Evolutionary conservation across 2,329 filamentous ascomycete species (phyloP).

Genomic region (Myriosclerotinia curreyana): DNA sequence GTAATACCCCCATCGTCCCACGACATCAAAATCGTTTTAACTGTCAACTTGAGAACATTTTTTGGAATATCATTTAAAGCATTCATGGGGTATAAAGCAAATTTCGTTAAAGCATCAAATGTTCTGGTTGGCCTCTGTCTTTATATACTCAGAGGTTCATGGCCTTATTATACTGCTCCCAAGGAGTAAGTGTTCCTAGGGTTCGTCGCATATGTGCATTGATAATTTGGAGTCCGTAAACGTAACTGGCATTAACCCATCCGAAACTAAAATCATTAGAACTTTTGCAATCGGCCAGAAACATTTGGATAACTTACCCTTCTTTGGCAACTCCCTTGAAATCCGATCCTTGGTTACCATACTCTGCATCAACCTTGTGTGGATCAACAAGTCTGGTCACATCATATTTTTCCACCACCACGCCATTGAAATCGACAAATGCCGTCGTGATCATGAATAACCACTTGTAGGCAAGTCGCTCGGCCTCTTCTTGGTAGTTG

Average conservation of each 20-base stretch:
- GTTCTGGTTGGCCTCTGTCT: background rate
- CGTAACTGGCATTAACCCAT: conserved; percentile 98
- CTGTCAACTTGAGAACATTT: background rate
- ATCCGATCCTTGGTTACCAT: conserved; percentile 92
- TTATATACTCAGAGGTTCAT: conserved; percentile 19
- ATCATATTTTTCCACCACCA: conserved; percentile 98
- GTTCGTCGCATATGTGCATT: conserved; percentile 87
- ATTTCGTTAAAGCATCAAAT: conserved; percentile 9
- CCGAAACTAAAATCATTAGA: conserved; percentile 66
- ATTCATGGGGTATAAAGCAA: conserved; percentile 15
- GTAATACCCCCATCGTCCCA: background rate
- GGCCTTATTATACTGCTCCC: conserved; percentile 30
- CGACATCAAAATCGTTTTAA: background rate
- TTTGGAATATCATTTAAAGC: background rate
- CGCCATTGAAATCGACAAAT: conserved; percentile 97
- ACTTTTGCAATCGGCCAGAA: conserved; percentile 2
- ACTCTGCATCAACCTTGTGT: conserved; percentile 93
- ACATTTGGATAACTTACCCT: conserved; percentile 63
- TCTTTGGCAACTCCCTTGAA: conserved; percentile 96
- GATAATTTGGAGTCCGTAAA: conserved; percentile 85
- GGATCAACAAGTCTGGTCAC: conserved; percentile 87
- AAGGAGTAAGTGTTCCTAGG: conserved; percentile 82
- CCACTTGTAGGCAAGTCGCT: conserved; percentile 92
- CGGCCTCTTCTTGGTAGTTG: conserved; percentile 85
- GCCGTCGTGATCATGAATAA: conserved; percentile 97